A percentile compares a stretch with the other conserved stretches of the same genome.
These are phyloP conservation scores for Cladorrhinum sp. DNA, from an alignment of 2,329 filamentous ascomycete species.

Conservation along the genomic window DNA sequence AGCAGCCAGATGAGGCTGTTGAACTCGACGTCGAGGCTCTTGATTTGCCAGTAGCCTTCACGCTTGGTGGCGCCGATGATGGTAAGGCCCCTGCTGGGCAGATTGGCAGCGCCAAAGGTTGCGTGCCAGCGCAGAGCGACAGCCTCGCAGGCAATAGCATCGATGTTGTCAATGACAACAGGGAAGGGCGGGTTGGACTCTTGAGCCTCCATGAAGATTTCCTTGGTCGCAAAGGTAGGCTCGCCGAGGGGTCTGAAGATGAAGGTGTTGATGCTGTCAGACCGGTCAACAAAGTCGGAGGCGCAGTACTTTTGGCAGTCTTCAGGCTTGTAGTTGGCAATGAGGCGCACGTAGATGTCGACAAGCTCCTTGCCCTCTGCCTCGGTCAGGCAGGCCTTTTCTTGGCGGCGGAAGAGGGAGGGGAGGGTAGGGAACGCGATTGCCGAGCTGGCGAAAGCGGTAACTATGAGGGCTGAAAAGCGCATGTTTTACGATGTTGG, in stretches of 20 bases:
- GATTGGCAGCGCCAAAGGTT: slow-evolving; percentile 31
- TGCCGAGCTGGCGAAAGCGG: slow-evolving; percentile 26
- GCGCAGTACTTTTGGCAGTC: slow-evolving; percentile 32
- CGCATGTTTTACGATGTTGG: slow-evolving; percentile 22
- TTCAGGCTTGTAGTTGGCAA: slow-evolving; percentile 31
- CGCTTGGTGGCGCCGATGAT: slow-evolving; percentile 30
- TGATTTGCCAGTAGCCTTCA: slow-evolving; percentile 32
- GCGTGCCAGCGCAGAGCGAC: slow-evolving; percentile 33
- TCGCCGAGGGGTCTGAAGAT: slow-evolving; percentile 31
- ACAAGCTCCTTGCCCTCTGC: slow-evolving; percentile 30
- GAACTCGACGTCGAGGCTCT: slow-evolving; percentile 33
- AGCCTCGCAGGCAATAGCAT: slow-evolving; percentile 31
- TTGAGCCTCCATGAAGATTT: slow-evolving; percentile 33
- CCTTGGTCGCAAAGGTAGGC: slow-evolving; percentile 33
- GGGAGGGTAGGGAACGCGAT: slow-evolving; percentile 22
- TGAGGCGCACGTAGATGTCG: slow-evolving; percentile 30
- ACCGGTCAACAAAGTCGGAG: slow-evolving; percentile 31
- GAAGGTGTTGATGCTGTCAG: slow-evolving; percentile 36
- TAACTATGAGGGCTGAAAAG: slow-evolving; percentile 20
- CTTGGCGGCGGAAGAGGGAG: slow-evolving; percentile 15
- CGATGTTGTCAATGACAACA: slow-evolving; percentile 30
- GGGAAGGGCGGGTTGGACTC: slow-evolving; percentile 31
- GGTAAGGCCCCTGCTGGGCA: slow-evolving; percentile 32
- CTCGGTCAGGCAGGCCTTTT: slow-evolving; percentile 26
- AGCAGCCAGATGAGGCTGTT: slow-evolving; percentile 33